phyloP scores from a whole-genome alignment of 257 asterid genomes.

The Solanum medicagineum region DNA sequence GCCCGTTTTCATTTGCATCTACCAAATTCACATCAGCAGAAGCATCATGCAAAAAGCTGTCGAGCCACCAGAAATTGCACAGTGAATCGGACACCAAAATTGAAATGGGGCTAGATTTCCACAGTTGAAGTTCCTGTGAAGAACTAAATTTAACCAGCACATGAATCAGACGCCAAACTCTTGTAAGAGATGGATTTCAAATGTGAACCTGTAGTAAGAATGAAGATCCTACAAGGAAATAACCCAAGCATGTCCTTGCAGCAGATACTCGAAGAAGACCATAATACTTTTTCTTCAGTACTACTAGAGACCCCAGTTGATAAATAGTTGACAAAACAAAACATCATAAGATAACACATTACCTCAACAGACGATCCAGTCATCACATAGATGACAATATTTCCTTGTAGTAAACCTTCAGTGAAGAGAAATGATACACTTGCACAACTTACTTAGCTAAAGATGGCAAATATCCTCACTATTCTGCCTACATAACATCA shows the following conservation, averaged over 20 bases:
- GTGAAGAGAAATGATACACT: neutral
- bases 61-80: constrained; percentile 23
- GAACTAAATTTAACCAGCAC: neutral
- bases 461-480: neutral
- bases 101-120: constrained; percentile 41
- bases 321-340: too few relatives aligned
- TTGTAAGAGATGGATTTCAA: neutral
- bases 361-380: neutral
- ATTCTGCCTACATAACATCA: neutral
- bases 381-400: neutral
- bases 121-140: constrained; percentile 48
- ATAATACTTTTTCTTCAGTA: too few relatives aligned
- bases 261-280: constrained; percentile 46
- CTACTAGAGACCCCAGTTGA: neutral
- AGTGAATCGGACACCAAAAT: constrained; percentile 12
- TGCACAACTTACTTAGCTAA: neutral
- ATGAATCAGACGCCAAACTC: neutral
- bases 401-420: neutral
- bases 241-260: constrained; percentile 69
- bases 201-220: constrained; percentile 56
- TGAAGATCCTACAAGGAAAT: constrained; percentile 56
- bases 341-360: neutral
- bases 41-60: constrained; percentile 17
- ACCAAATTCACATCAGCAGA: constrained; percentile 23
- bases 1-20: constrained; percentile 20